Conservation (phyloP, 2,329 filamentous ascomycete genomes). For the Pseudocercospora crystallina region DNA sequence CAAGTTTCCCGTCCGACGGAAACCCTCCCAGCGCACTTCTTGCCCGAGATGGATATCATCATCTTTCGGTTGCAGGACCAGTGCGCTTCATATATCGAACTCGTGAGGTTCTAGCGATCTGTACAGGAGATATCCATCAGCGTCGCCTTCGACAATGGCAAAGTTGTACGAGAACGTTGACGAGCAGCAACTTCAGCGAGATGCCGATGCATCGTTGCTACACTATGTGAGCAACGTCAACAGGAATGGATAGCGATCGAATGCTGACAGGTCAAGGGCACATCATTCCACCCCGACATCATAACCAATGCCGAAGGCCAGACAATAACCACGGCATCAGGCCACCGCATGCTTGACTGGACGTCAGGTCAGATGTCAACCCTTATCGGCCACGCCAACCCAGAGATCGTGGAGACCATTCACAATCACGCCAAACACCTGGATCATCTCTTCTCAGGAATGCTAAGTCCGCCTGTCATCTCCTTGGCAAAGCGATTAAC, state of each 20-base stretch:
- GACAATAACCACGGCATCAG: conserved; percentile 18
- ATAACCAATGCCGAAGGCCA: conserved; percentile 22
- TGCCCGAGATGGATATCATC: background rate
- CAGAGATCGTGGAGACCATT: conserved; percentile 58
- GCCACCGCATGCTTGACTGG: conserved; percentile 54
- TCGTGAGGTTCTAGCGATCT: background rate
- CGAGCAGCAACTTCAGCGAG: conserved; percentile 16
- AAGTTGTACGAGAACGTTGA: conserved; percentile 20
- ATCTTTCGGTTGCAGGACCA: background rate
- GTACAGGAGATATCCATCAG: background rate
- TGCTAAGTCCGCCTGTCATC: conserved; percentile 59
- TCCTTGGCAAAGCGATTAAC: conserved; percentile 54
- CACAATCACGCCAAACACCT: conserved; percentile 50
- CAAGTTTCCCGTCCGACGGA: too few relatives aligned
- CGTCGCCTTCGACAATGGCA: conserved; percentile 15
- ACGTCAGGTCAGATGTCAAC: conserved; percentile 61
- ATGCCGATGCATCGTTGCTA: conserved; percentile 20
- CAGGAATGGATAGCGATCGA: background rate
- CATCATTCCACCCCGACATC: conserved; percentile 23
- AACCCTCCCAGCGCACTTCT: too few relatives aligned
- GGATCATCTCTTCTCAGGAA: conserved; percentile 60
- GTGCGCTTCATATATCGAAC: background rate
- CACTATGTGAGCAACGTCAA: conserved; percentile 12
- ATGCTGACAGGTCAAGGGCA: conserved; percentile 9
- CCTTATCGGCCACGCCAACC: conserved; percentile 58